Evolutionary conservation across 176 grass and related monocot species (phyloP).

Genomic region (Aegilops speltoides): DNA sequence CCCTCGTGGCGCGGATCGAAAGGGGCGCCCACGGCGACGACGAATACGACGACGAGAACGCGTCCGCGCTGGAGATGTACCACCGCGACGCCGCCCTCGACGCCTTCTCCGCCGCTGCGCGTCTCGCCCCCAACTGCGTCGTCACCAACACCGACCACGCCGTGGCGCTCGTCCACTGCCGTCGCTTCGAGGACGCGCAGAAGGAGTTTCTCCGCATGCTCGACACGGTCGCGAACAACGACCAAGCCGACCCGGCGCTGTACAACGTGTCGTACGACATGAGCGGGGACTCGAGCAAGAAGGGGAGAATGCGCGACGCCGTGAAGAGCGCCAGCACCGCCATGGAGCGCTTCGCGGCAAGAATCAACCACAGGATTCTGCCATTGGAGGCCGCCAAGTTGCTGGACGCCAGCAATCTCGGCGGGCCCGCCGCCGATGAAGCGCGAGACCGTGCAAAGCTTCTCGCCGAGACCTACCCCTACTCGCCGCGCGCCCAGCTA

Average conservation of each 20-base stretch:
- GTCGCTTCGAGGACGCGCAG: background rate
- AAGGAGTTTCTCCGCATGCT: background rate
- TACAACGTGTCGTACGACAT: background rate
- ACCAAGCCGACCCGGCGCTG: background rate
- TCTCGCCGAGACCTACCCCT: background rate
- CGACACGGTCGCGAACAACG: background rate
- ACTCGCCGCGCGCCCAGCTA: background rate
- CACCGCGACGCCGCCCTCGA: background rate
- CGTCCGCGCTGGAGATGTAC: background rate
- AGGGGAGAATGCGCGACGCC: background rate
- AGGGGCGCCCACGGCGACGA: background rate
- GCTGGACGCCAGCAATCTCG: background rate
- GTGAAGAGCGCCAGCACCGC: background rate
- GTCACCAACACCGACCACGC: background rate
- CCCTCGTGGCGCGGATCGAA: background rate
- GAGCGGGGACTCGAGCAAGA: background rate
- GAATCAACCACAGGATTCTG: background rate
- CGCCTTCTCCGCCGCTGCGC: background rate
- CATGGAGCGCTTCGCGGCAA: background rate
- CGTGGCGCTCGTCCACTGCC: background rate
- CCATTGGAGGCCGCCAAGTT: background rate
- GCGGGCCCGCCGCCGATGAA: background rate
- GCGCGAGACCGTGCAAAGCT: background rate
- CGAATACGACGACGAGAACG: background rate
- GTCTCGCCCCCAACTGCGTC: background rate